A percentile compares a stretch with the other conserved stretches of the same genome.
phyloP scores from a whole-genome alignment of 371 early-diverging fungal species.

The Mortierella sp. region DNA sequence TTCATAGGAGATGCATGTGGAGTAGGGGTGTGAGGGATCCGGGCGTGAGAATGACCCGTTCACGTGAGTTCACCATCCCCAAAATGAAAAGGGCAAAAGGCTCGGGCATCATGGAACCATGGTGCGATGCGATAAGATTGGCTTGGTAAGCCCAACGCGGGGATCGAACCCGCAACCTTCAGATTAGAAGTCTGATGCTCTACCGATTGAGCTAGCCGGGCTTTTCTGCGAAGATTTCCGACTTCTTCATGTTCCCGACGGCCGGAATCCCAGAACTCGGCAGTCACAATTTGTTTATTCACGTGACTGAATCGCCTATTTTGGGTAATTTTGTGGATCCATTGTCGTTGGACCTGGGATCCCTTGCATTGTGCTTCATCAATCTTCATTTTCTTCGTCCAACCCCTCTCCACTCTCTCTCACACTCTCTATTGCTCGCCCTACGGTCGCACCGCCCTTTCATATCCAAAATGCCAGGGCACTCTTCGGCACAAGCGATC shows the following conservation, averaged over 20 bases:
- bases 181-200: constrained; percentile 11
- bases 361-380: no score
- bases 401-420: no score
- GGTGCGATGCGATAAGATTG: no score
- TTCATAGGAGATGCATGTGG: no score
- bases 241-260: background rate
- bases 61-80: no score
- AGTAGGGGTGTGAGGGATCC: no score
- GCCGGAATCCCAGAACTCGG: background rate
- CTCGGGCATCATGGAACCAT: no score
- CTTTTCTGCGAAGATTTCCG: background rate
- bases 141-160: constrained; percentile 78
- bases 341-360: no score
- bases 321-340: constrained; percentile 1
- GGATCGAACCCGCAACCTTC: constrained; percentile 62
- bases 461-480: constrained; percentile 6
- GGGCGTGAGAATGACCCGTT: no score
- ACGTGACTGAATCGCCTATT: background rate
- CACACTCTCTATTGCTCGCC: no score
- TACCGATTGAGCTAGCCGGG: constrained; percentile 13
- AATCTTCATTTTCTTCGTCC: no score
- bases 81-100: no score
- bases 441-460: background rate
- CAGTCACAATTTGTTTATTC: constrained; percentile 4
- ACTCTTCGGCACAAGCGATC: constrained; percentile 21